phyloP scores from a whole-genome alignment of 2,329 filamentous ascomycete genomes.

The Claviceps sp. region DNA sequence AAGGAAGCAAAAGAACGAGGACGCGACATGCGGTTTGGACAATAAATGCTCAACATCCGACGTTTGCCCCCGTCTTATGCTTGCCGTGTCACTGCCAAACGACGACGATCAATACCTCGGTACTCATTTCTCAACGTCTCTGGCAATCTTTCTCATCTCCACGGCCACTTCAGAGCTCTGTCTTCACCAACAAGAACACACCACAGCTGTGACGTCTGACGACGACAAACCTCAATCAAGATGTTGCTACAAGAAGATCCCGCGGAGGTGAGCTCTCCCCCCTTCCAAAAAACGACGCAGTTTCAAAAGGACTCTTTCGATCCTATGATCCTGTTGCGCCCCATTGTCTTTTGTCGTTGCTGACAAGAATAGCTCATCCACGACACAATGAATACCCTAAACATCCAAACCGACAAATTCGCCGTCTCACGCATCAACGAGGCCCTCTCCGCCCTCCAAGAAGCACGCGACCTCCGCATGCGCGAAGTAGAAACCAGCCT shows the following conservation, averaged over 20 bases:
- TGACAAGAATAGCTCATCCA: conserved; percentile 33
- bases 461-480: conserved; percentile 68
- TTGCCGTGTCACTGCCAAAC: too few relatives aligned
- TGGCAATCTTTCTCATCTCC: too few relatives aligned
- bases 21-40: too few relatives aligned
- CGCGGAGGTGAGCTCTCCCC: conserved; percentile 48
- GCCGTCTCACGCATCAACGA: conserved; percentile 74
- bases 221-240: conserved; percentile 23
- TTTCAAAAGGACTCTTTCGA: too few relatives aligned
- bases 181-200: background rate
- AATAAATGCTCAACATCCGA: too few relatives aligned
- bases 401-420: conserved; percentile 76
- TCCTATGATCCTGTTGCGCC: too few relatives aligned
- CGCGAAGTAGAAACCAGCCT: conserved; percentile 54
- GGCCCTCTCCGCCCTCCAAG: conserved; percentile 69
- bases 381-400: conserved; percentile 90
- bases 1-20: too few relatives aligned
- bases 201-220: background rate
- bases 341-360: background rate
- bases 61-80: too few relatives aligned
- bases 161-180: background rate
- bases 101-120: too few relatives aligned
- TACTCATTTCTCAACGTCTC: too few relatives aligned
- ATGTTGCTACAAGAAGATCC: conserved; percentile 96
- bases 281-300: background rate